A percentile compares a stretch with the other conserved stretches of the same genome.
These are phyloP conservation scores for Beauveria rudraprayagi DNA, from an alignment of 2,329 filamentous ascomycete species.

Conservation along the genomic window DNA sequence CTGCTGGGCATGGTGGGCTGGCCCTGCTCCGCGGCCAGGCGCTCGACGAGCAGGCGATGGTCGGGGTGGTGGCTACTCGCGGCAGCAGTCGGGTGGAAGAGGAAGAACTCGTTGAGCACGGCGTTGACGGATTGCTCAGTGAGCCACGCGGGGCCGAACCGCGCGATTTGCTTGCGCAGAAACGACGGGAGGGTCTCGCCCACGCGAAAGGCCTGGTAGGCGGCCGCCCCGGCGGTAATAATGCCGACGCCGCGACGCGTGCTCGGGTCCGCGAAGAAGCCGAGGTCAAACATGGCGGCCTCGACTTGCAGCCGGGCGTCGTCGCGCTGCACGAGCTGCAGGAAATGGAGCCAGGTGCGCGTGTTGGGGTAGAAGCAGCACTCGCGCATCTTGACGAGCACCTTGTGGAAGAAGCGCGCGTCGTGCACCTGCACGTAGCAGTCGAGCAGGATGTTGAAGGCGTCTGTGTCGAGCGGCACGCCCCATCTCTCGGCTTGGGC, in stretches of 20 bases:
- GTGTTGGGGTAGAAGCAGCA: slow-evolving; percentile 33
- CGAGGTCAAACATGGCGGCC: slow-evolving; percentile 37
- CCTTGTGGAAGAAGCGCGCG: slow-evolving; percentile 31
- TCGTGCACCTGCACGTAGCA: slow-evolving; percentile 33
- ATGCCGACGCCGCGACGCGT: slow-evolving; percentile 31
- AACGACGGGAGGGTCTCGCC: slow-evolving; percentile 29
- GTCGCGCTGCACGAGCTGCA: slow-evolving; percentile 50
- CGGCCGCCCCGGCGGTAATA: slow-evolving; percentile 36
- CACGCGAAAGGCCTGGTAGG: slow-evolving; percentile 31
- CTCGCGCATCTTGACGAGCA: slow-evolving; percentile 33
- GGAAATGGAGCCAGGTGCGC: slow-evolving; percentile 40
- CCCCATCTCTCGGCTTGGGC: slow-evolving; percentile 27
- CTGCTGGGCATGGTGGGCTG: slow-evolving; percentile 18
- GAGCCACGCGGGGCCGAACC: slow-evolving; percentile 41
- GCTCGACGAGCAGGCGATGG: slow-evolving; percentile 21
- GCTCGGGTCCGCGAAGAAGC: slow-evolving; percentile 31
- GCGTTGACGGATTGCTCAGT: slow-evolving; percentile 27
- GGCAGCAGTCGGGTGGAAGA: slow-evolving; percentile 24
- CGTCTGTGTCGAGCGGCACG: slow-evolving; percentile 35
- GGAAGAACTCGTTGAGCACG: slow-evolving; percentile 35
- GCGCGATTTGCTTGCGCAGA: slow-evolving; percentile 29
- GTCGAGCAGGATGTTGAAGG: slow-evolving; percentile 41
- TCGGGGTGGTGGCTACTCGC: slow-evolving; percentile 17
- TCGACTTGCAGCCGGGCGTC: slow-evolving; percentile 41
- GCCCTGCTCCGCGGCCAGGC: slow-evolving; percentile 17